Conservation (phyloP, 2,329 filamentous ascomycete species). For the Colletotrichum sp. region DNA sequence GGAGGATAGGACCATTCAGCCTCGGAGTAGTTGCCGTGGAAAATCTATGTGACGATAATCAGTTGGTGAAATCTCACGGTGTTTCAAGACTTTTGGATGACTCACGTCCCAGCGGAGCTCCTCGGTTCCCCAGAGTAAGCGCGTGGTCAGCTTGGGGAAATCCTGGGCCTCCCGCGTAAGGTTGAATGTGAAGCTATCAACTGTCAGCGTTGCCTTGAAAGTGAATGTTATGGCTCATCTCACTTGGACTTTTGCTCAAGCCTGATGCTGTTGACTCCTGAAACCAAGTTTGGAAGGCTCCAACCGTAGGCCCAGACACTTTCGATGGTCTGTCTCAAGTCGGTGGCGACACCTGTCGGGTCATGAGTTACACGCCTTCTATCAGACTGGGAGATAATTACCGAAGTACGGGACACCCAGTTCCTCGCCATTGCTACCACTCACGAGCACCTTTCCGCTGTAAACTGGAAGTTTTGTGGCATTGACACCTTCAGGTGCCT, state of each 20-base stretch:
- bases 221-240: accelerated
- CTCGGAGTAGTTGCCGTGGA: constrained; percentile 41
- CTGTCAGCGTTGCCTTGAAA: neutral
- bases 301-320: neutral
- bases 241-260: neutral
- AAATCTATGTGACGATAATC: constrained; percentile 28
- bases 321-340: constrained; percentile 11
- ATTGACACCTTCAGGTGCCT: constrained; percentile 19
- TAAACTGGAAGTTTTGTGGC: constrained; percentile 33
- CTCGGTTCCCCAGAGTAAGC: constrained; percentile 17
- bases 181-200: constrained; percentile 12
- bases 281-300: neutral
- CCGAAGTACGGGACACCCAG: constrained; percentile 35
- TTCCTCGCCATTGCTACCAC: constrained; percentile 33
- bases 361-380: neutral
- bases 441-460: constrained; percentile 36
- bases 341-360: neutral
- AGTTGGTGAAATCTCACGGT: accelerated
- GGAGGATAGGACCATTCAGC: constrained; percentile 47
- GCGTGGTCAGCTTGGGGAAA: constrained; percentile 12
- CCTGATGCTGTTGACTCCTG: neutral
- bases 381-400: neutral
- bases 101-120: constrained; percentile 29
- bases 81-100: neutral
- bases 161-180: constrained; percentile 6